These are phyloP conservation scores for Ballota nigra DNA, from an alignment of 257 asterid genomes.

Conservation along the genomic window DNA sequence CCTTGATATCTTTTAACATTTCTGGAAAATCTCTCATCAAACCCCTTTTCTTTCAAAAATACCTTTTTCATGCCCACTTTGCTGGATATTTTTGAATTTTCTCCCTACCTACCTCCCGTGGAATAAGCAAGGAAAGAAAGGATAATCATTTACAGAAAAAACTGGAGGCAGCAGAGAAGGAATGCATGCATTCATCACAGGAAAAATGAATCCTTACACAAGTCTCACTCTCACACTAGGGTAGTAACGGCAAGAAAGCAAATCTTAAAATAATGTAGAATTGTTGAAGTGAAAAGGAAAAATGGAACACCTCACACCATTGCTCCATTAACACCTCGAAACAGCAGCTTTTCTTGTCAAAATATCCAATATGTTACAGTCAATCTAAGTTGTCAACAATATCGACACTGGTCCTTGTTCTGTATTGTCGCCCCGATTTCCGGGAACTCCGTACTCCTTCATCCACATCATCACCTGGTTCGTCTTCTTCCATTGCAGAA, in stretches of 20 bases:
- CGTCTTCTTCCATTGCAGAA: conserved; percentile 75
- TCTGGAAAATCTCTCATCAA: no score
- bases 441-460: conserved; percentile 20
- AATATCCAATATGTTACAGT: neutral
- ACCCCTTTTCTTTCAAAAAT: no score
- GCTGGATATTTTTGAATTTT: neutral
- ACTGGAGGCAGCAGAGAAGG: neutral
- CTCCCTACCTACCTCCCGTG: neutral
- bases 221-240: neutral
- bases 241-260: neutral
- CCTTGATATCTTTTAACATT: no score
- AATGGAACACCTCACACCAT: neutral
- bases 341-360: neutral
- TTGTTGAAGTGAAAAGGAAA: neutral
- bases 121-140: neutral
- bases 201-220: neutral
- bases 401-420: conserved; percentile 35
- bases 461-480: conserved; percentile 20
- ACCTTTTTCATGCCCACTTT: neutral
- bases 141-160: neutral
- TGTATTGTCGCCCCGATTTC: conserved; percentile 59
- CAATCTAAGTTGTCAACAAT: conserved; percentile 22
- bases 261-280: neutral
- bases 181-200: neutral
- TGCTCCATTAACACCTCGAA: neutral